Evolutionary conservation across 805 yeast species (phyloP).

Genomic region (Yamadazyma paraphyllophila): DNA sequence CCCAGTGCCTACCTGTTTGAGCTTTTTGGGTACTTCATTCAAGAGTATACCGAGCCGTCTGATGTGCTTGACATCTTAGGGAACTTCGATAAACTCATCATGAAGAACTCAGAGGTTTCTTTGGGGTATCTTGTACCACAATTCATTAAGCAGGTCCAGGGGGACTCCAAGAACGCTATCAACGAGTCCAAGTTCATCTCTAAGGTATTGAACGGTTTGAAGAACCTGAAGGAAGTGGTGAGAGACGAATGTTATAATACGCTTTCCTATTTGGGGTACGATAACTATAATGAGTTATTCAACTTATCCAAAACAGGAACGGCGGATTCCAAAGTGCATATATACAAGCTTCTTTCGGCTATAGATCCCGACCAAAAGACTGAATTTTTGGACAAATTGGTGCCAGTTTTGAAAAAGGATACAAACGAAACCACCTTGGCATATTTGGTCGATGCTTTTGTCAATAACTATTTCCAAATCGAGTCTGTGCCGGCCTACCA

Average conservation of each 20-base stretch:
- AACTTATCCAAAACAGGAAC: constrained; percentile 55
- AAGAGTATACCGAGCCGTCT: constrained; percentile 31
- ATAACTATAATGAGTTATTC: constrained; percentile 34
- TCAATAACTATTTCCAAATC: constrained; percentile 40
- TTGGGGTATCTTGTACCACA: constrained; percentile 54
- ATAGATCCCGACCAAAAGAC: constrained; percentile 23
- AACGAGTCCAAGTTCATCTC: constrained; percentile 29
- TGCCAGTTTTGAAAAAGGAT: constrained; percentile 65
- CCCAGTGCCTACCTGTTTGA: constrained; percentile 34
- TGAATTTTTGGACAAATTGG: constrained; percentile 42
- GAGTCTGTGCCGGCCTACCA: constrained; percentile 16
- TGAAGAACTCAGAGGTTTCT: constrained; percentile 29
- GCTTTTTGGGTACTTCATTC: constrained; percentile 45
- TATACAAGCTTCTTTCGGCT: constrained; percentile 43
- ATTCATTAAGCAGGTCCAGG: constrained; percentile 33
- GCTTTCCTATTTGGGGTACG: constrained; percentile 19
- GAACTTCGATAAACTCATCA: constrained; percentile 12
- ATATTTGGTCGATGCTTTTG: constrained; percentile 48
- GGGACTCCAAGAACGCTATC: constrained; percentile 15
- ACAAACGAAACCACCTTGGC: constrained; percentile 65
- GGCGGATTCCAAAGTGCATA: constrained; percentile 62
- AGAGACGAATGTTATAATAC: constrained; percentile 45
- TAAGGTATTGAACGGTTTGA: constrained; percentile 39
- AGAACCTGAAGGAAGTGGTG: constrained; percentile 68
- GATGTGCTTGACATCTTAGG: constrained; percentile 1